Evolutionary conservation across 2,329 filamentous ascomycete genomes (phyloP).

Genomic region (Fusarium sp.): DNA sequence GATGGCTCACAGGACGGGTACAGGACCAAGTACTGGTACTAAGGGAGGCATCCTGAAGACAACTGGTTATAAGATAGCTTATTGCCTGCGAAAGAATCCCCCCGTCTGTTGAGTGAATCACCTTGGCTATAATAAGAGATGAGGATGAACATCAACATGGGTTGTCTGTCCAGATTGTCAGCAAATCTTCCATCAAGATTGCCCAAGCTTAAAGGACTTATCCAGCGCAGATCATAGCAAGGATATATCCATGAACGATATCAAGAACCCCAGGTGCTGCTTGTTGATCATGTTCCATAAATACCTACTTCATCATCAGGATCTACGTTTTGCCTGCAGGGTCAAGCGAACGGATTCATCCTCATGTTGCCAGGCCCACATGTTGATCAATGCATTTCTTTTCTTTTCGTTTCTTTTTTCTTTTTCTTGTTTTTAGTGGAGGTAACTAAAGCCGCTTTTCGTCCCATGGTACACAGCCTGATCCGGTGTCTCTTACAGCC

Average conservation of each 20-base stretch:
- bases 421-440: too few species aligned
- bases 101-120: not conserved
- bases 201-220: not conserved
- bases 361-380: not conserved
- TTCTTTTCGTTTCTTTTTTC: not conserved
- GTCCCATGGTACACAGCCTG: not conserved
- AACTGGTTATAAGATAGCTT: not conserved
- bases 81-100: not conserved
- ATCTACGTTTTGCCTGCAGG: not conserved
- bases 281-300: not conserved
- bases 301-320: not conserved
- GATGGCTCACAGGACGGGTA: not conserved
- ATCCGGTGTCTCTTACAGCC: not conserved
- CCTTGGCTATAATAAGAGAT: not conserved
- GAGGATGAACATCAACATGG: not conserved
- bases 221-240: slow-evolving; percentile 2
- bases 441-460: not conserved
- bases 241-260: slow-evolving; percentile 1
- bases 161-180: not conserved
- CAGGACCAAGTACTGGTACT: not conserved
- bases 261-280: not conserved
- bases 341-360: not conserved
- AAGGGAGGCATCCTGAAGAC: not conserved
- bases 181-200: not conserved
- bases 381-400: not conserved